Evolutionary conservation across 2,329 filamentous ascomycete genomes (phyloP).

Genomic region (Colletotrichum orbiculare): DNA sequence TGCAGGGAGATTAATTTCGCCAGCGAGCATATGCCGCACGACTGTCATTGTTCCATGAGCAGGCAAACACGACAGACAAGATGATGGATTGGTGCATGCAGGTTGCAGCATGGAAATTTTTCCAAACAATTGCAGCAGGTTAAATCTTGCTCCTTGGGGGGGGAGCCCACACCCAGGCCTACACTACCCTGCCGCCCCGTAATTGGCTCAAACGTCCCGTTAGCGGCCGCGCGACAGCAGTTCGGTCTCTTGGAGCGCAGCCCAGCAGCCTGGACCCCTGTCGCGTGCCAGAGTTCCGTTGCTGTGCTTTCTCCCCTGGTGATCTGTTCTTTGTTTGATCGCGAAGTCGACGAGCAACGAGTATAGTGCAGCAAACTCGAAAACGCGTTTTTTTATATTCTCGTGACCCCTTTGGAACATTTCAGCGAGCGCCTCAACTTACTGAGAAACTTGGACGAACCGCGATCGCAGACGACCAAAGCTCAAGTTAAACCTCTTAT

Average conservation of each 20-base stretch:
- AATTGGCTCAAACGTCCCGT: conserved; percentile 10
- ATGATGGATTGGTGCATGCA: background rate
- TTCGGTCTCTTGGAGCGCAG: background rate
- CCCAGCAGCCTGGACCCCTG: conserved; percentile 21
- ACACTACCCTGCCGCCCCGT: background rate
- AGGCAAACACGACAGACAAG: background rate
- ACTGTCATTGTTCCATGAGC: background rate
- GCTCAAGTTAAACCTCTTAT: too few relatives aligned
- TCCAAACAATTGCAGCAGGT: conserved; percentile 10
- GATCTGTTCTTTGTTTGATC: conserved; percentile 37
- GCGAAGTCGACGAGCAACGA: conserved; percentile 1
- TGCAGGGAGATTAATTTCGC: conserved; percentile 13
- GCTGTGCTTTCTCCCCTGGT: conserved; percentile 30
- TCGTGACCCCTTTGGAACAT: too few relatives aligned
- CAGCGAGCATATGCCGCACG: background rate
- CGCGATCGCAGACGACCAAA: too few relatives aligned
- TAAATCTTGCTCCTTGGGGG: conserved; percentile 18
- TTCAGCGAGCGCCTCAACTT: too few relatives aligned
- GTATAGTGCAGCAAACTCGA: too few relatives aligned
- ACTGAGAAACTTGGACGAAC: too few relatives aligned
- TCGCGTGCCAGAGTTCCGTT: conserved; percentile 25
- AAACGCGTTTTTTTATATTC: too few relatives aligned
- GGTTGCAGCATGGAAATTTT: background rate
- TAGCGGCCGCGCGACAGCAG: conserved; percentile 20
- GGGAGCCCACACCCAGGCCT: conserved; percentile 5